phyloP scores from a whole-genome alignment of 768 basidiomycete genomes.

The Sarcodon aspratus region DNA sequence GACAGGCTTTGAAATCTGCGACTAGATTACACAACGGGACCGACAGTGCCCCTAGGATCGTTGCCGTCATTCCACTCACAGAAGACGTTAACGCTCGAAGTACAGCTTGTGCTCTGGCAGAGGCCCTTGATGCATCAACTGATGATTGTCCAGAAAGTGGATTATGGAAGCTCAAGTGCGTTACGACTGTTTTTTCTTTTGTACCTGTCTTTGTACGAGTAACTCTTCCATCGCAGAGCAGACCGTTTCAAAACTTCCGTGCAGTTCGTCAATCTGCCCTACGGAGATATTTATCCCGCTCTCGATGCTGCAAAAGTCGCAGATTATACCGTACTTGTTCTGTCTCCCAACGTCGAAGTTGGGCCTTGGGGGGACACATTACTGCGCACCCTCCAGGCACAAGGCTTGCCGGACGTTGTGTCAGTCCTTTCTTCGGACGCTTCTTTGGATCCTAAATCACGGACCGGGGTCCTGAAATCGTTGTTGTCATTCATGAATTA shows the following conservation, averaged over 20 bases:
- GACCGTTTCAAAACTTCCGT: slow-evolving; percentile 87
- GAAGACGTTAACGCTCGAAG: slow-evolving; percentile 44
- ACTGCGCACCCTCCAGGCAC: slow-evolving; percentile 78
- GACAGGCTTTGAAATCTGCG: slow-evolving; percentile 52
- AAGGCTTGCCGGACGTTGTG: slow-evolving; percentile 80
- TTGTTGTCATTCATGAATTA: slow-evolving; percentile 91
- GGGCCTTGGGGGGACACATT: slow-evolving; percentile 78
- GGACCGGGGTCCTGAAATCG: slow-evolving; percentile 67
- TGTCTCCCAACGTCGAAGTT: slow-evolving; percentile 79
- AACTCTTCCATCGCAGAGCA: slow-evolving; percentile 33
- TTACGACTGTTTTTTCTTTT: slow-evolving; percentile 2
- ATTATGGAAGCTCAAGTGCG: slow-evolving; percentile 60
- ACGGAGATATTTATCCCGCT: slow-evolving; percentile 60
- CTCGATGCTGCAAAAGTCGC: slow-evolving; percentile 82
- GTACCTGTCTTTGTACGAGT: slow-evolving; percentile 1
- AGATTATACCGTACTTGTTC: slow-evolving; percentile 80
- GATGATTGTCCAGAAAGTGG: slow-evolving; percentile 42
- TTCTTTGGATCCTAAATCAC: slow-evolving; percentile 48
- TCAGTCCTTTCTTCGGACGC: slow-evolving; percentile 54
- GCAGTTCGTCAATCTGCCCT: slow-evolving; percentile 73
- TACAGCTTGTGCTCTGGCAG: slow-evolving; percentile 46
- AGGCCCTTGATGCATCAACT: slow-evolving; percentile 42
- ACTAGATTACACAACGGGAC: slow-evolving; percentile 71
- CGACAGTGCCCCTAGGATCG: slow-evolving; percentile 74
- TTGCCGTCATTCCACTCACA: slow-evolving; percentile 79